A percentile compares a stretch with the other conserved stretches of the same genome.
Evolutionary conservation across 1,139 yeast species (phyloP).

Genomic region (Pichia norvegensis): DNA sequence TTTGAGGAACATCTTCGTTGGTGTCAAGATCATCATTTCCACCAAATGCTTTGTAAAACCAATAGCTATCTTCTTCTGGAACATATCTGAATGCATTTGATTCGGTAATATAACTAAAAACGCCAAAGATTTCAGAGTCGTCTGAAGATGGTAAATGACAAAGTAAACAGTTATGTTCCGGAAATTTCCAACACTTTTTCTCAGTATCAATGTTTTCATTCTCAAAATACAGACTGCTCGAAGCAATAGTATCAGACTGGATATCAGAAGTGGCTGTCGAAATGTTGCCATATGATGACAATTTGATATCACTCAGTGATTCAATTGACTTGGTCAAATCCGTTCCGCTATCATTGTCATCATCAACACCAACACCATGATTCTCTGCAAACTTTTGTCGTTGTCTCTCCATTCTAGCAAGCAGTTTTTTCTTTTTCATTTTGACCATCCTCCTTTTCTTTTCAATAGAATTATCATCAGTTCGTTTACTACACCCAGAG

Average conservation of each 20-base stretch:
- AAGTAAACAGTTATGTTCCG: conserved; percentile 74
- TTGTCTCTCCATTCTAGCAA: conserved; percentile 49
- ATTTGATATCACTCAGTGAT: conserved; percentile 26
- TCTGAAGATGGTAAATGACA: conserved; percentile 73
- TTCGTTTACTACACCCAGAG: conserved; percentile 4
- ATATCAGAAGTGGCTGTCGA: not conserved
- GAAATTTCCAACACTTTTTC: conserved; percentile 49
- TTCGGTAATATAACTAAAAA: conserved; percentile 52
- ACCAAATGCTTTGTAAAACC: conserved; percentile 61
- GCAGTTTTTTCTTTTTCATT: conserved; percentile 39
- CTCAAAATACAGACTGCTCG: not conserved
- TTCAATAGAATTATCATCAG: conserved; percentile 22
- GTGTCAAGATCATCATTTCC: conserved; percentile 46
- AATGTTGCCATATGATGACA: conserved; percentile 18
- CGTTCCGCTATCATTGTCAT: conserved; percentile 12
- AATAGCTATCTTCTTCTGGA: conserved; percentile 56
- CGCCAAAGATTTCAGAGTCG: conserved; percentile 67
- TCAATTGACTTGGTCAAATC: conserved; percentile 25
- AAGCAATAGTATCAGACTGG: not conserved
- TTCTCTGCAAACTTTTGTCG: conserved; percentile 30
- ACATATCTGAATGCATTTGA: conserved; percentile 56
- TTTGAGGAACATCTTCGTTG: not conserved
- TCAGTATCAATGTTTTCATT: conserved; percentile 21
- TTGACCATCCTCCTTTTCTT: conserved; percentile 42
- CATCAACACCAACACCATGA: conserved; percentile 27